Percentiles rank a stretch among this genome's conserved stretches.
Evolutionary conservation across 1,284 basidiomycete species (phyloP).

Genomic region (Puccinia polysora): DNA sequence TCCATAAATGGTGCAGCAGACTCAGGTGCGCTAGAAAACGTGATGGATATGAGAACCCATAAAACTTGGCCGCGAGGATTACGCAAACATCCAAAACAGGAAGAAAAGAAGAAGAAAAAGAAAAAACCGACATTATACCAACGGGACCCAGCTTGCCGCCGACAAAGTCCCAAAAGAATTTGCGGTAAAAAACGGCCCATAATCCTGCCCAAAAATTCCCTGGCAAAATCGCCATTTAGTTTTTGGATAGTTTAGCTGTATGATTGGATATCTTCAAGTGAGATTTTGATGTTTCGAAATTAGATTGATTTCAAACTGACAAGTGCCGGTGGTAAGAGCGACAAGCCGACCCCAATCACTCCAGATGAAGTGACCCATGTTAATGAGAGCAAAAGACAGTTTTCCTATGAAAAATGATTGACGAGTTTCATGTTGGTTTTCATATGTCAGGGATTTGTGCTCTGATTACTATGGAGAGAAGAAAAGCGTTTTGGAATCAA

Average conservation of each 20-base stretch:
- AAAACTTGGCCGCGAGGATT: too few relatives aligned
- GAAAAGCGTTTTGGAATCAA: too few relatives aligned
- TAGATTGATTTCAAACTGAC: slow-evolving; percentile 58
- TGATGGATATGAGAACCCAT: not conserved
- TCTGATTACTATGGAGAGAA: too few relatives aligned
- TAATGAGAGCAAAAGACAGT: too few relatives aligned
- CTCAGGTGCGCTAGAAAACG: not conserved
- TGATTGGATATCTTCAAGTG: too few relatives aligned
- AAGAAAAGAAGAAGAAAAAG: not conserved
- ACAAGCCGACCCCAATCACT: slow-evolving; percentile 70
- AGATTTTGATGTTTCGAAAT: too few relatives aligned
- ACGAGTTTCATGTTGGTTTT: too few relatives aligned
- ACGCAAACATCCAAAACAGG: not conserved
- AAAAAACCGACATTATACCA: slow-evolving; percentile 23
- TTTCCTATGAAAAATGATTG: too few relatives aligned
- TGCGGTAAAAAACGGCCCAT: slow-evolving; percentile 73
- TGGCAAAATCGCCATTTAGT: slow-evolving; percentile 50
- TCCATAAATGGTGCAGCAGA: slow-evolving; percentile 18
- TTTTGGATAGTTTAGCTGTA: not conserved
- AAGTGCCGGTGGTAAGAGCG: slow-evolving; percentile 66
- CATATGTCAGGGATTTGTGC: too few relatives aligned
- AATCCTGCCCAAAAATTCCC: slow-evolving; percentile 73
- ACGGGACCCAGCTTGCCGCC: slow-evolving; percentile 46
- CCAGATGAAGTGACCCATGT: slow-evolving; percentile 77
- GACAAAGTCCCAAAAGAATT: slow-evolving; percentile 76